Conservation (phyloP, 1,284 basidiomycete species). For the Microbotryomycetes sp. region DNA sequence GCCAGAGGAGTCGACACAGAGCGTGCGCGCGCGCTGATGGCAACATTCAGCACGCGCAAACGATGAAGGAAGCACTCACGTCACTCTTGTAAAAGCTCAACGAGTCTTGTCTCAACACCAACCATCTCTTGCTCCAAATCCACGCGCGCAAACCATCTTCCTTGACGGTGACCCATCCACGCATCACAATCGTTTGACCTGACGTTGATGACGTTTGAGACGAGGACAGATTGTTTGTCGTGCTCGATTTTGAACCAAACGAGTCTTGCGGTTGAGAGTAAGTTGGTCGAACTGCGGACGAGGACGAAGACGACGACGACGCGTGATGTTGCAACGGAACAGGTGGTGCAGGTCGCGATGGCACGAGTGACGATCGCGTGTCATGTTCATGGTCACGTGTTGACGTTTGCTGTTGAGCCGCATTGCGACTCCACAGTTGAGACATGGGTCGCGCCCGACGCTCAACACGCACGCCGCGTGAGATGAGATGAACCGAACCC, state of each 20-base stretch:
- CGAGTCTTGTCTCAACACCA: constrained; percentile 73
- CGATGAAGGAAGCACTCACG: constrained; percentile 47
- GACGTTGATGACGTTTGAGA: background rate
- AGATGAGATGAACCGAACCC: too few relatives aligned
- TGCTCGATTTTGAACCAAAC: constrained; percentile 8
- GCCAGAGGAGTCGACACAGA: constrained; percentile 50
- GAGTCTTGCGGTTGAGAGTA: background rate
- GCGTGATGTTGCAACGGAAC: constrained; percentile 19
- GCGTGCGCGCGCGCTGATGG: background rate
- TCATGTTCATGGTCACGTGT: too few relatives aligned
- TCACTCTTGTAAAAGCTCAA: constrained; percentile 87
- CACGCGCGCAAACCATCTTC: constrained; percentile 85
- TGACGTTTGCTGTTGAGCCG: too few relatives aligned
- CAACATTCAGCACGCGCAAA: constrained; percentile 36
- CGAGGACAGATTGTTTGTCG: constrained; percentile 1
- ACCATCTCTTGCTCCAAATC: constrained; percentile 88
- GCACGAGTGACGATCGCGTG: constrained; percentile 24
- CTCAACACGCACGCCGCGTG: too few relatives aligned
- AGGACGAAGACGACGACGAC: background rate
- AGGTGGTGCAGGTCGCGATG: constrained; percentile 33
- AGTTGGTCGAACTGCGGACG: background rate
- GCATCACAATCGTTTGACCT: constrained; percentile 50
- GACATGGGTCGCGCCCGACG: too few relatives aligned
- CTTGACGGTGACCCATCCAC: constrained; percentile 71
- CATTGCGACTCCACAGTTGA: too few relatives aligned